Conservation (phyloP, 495 filamentous ascomycete species). For the Rhizodiscina lignyota region DNA sequence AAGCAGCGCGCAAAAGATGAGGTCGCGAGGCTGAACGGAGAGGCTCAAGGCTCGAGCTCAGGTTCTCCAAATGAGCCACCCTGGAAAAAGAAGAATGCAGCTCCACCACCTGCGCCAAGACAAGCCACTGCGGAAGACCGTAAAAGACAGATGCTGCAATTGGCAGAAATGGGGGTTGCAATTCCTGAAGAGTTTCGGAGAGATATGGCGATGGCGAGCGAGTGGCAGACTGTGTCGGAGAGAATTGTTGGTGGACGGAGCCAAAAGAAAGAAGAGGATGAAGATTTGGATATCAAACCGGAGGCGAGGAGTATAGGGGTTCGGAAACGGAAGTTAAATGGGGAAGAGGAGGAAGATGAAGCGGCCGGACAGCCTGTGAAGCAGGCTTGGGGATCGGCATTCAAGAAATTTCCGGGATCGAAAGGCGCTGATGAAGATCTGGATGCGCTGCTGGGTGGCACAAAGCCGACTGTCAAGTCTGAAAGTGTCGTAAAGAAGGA, state of each 20-base stretch:
- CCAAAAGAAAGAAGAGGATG: slow-evolving; percentile 25
- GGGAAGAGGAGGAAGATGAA: slow-evolving; percentile 45
- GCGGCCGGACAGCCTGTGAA: slow-evolving; percentile 44
- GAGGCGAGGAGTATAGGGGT: slow-evolving; percentile 30
- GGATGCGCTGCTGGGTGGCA: slow-evolving; percentile 41
- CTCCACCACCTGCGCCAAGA: slow-evolving; percentile 10
- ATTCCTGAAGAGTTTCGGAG: slow-evolving; percentile 64
- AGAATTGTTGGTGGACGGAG: slow-evolving; percentile 6
- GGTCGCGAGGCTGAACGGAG: slow-evolving; percentile 68
- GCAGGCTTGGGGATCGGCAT: slow-evolving; percentile 60
- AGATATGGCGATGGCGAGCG: slow-evolving; percentile 77
- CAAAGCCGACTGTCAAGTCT: slow-evolving; percentile 10
- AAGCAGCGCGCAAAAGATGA: slow-evolving; percentile 71
- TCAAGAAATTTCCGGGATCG: slow-evolving; percentile 43
- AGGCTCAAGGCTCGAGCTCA: slow-evolving; percentile 35
- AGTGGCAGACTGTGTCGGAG: slow-evolving; percentile 65
- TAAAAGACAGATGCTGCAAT: slow-evolving; percentile 70
- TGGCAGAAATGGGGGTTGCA: slow-evolving; percentile 72
- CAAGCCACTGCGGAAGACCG: slow-evolving; percentile 47
- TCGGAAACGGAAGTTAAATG: slow-evolving; percentile 48
- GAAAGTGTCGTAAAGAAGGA: slow-evolving; percentile 21
- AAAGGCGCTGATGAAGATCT: slow-evolving; percentile 38
- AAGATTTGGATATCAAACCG: slow-evolving; percentile 24
- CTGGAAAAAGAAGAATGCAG: slow-evolving; percentile 3
- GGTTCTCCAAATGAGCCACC: slow-evolving; percentile 10